Conservation (phyloP, 768 basidiomycete genomes). For the Mycena latifolia region DNA sequence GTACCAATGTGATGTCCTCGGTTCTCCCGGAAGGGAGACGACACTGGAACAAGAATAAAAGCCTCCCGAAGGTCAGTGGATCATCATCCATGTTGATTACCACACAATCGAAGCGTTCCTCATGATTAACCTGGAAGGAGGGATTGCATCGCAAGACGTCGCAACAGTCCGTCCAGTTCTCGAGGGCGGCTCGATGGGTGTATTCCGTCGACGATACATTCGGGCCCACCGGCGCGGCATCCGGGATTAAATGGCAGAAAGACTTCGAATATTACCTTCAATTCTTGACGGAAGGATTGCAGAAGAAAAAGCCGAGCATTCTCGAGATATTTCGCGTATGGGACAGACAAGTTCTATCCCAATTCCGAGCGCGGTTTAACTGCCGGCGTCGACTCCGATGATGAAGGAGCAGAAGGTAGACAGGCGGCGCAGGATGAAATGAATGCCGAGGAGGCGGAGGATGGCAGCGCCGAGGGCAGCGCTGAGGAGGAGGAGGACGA, state of each 20-base stretch:
- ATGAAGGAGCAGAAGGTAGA: neutral
- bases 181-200: slow-evolving; percentile 20
- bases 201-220: slow-evolving; percentile 20
- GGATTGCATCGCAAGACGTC: too few relatives aligned
- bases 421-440: slow-evolving; percentile 1
- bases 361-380: slow-evolving; percentile 3
- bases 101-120: neutral
- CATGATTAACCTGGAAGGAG: too few relatives aligned
- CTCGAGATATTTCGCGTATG: slow-evolving; percentile 22
- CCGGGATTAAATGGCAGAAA: slow-evolving; percentile 20
- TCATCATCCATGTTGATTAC: too few relatives aligned
- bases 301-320: slow-evolving; percentile 9
- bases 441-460: neutral
- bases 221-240: neutral
- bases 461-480: neutral
- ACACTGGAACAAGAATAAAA: too few relatives aligned
- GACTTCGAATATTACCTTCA: slow-evolving; percentile 31
- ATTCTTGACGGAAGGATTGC: slow-evolving; percentile 5
- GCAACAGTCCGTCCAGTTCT: too few relatives aligned
- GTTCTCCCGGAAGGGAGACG: too few relatives aligned
- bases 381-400: slow-evolving; percentile 3
- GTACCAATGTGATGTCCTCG: too few relatives aligned
- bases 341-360: slow-evolving; percentile 17
- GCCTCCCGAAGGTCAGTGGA: neutral
- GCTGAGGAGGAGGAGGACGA: neutral